Percentiles rank a stretch among this genome's conserved stretches.
phyloP scores from a whole-genome alignment of 768 basidiomycete species.

The Austroboletus festivus region DNA sequence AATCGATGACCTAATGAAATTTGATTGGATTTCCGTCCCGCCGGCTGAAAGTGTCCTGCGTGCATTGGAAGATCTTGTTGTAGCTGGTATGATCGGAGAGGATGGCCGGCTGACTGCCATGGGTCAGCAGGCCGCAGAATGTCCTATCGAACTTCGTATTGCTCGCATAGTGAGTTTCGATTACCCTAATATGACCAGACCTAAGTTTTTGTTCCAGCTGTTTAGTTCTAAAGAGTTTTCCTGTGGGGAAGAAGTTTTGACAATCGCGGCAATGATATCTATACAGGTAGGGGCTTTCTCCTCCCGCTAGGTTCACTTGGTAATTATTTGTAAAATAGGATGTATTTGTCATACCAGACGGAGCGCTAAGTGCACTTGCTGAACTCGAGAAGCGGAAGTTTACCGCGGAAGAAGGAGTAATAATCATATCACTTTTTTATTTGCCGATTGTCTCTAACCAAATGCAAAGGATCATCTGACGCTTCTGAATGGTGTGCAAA shows the following conservation, averaged over 20 bases:
- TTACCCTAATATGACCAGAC: background rate
- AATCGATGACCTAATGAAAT: conserved; percentile 92
- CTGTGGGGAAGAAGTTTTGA: conserved; percentile 94
- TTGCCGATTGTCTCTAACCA: background rate
- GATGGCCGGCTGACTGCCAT: conserved; percentile 72
- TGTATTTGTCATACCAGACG: conserved; percentile 85
- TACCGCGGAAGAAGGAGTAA: conserved; percentile 96
- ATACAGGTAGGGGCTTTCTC: conserved; percentile 55
- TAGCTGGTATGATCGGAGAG: conserved; percentile 80
- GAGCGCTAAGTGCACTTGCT: conserved; percentile 78
- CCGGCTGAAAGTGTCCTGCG: conserved; percentile 82
- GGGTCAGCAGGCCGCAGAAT: conserved; percentile 88
- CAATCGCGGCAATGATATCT: conserved; percentile 93
- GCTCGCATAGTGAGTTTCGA: conserved; percentile 78
- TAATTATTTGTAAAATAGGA: conserved; percentile 49
- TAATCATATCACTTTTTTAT: conserved; percentile 23
- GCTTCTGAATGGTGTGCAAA: conserved; percentile 72
- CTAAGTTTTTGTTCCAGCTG: conserved; percentile 47
- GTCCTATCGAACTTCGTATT: conserved; percentile 88
- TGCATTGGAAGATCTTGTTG: conserved; percentile 79
- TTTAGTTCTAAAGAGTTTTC: conserved; percentile 80
- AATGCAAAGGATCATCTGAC: conserved; percentile 84
- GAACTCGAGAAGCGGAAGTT: conserved; percentile 95
- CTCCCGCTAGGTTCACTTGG: background rate
- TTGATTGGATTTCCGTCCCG: conserved; percentile 92